Base-by-base conservation (phyloP, 1,284 basidiomycete species). In the Pseudozyma tsukubaensis region DNA sequence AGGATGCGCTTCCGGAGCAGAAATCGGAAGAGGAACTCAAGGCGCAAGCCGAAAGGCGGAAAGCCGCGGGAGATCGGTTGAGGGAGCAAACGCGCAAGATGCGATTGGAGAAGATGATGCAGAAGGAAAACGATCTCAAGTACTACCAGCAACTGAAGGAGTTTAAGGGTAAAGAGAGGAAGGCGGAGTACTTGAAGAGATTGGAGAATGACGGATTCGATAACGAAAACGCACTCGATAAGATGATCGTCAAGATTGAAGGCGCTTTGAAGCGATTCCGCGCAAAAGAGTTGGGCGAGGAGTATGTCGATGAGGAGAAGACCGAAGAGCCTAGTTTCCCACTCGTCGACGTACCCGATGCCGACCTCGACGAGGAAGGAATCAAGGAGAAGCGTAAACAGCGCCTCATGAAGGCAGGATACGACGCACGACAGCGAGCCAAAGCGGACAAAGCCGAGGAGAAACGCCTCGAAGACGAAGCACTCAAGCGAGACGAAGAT, bases 381-480 rank as follows among this genome's bases (percentile, higher is more conserved):
- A 82, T 98, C 50, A 97, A 94, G 84, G 97, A 99, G 85, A 99
- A 99, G 87, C 91, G 91, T 79, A 92, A 91, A 77, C 97, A 99
- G 85, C 91, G 91, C 68, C 87, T 99, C 39, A 88, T 97, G 87
- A 99, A 97, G 86, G 94, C 95, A 0, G 94, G 94, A 0, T 95
- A 92, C 85, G 97, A 99, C 62, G 94, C 96, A 0, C 91, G 97
- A 12, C 89, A 91, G 51, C 90, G 94, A 8, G 89, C 90, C 0
- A 90, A 93, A 72, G 91, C 91, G 37, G 96, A 99, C 85, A 98
- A 97, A 50, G 79, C 70, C 77, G 92, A 93, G 79, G 89, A 90
- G 29, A 94, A 80, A 59, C 94, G 84, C 88, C 40, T 77, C 12
- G 62, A 70, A 39, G 58, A 66, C 62, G 89, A 90, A 70, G 91